Percentiles rank a stretch among this genome's conserved stretches.
These are phyloP conservation scores for Monosporascus cannonballus DNA, from an alignment of 2,329 filamentous ascomycete genomes.

Conservation along the genomic window DNA sequence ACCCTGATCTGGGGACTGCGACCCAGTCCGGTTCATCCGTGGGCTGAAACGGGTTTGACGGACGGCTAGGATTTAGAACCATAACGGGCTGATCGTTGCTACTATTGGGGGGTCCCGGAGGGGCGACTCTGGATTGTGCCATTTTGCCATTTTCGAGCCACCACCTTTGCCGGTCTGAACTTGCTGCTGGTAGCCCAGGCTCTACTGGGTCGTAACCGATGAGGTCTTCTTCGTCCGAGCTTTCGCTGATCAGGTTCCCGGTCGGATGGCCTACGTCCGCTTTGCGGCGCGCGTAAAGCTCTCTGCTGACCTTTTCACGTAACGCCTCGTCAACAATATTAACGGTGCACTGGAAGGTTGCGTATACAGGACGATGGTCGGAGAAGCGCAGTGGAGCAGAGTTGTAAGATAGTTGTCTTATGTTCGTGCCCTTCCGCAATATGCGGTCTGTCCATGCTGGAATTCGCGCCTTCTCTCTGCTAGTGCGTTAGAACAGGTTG, in stretches of 20 bases:
- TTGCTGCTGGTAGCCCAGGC: conserved; percentile 64
- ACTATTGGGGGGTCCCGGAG: conserved; percentile 47
- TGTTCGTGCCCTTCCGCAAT: conserved; percentile 74
- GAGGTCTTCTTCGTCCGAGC: conserved; percentile 70
- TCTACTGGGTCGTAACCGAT: conserved; percentile 79
- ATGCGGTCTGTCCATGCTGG: conserved; percentile 97
- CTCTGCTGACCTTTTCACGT: conserved; percentile 65
- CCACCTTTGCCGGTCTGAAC: conserved; percentile 64
- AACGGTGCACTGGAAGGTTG: conserved; percentile 77
- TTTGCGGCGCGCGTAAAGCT: conserved; percentile 67
- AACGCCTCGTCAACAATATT: conserved; percentile 70
- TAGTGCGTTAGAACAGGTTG: conserved; percentile 23
- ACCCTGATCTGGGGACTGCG: conserved; percentile 48
- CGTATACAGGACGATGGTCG: conserved; percentile 93
- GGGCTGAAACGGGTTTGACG: conserved; percentile 74
- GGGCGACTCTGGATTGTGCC: conserved; percentile 64
- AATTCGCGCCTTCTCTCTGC: conserved; percentile 82
- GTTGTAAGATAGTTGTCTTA: conserved; percentile 78
- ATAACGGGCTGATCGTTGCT: conserved; percentile 41
- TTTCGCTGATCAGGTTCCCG: conserved; percentile 48
- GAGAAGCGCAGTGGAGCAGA: conserved; percentile 81
- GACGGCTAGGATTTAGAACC: conserved; percentile 65
- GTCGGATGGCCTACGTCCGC: conserved; percentile 59
- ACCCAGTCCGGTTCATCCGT: conserved; percentile 83
- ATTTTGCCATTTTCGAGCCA: conserved; percentile 67